These are phyloP conservation scores for Gypsophila paniculata DNA, from an alignment of 179 eudicot genomes.

Conservation along the genomic window DNA sequence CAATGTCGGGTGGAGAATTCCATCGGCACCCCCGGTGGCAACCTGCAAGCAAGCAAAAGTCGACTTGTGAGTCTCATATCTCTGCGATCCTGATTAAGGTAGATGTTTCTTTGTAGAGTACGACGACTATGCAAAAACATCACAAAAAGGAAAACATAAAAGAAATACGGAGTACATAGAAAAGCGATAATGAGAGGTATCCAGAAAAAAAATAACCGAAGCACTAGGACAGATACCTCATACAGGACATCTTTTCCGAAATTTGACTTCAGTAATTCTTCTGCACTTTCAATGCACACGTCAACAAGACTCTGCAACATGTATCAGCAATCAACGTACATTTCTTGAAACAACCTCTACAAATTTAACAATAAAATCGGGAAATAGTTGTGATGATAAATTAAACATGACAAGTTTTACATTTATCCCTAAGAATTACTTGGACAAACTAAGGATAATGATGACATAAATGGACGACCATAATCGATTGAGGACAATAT, in stretches of 20 bases:
- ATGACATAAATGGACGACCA: too few species aligned
- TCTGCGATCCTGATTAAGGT: background rate
- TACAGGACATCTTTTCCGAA: conserved; percentile 79
- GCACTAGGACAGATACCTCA: conserved; percentile 51
- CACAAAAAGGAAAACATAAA: background rate
- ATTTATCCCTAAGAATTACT: too few species aligned
- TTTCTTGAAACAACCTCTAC: background rate
- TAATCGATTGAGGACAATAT: too few species aligned
- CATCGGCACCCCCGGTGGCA: conserved; percentile 74
- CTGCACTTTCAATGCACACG: conserved; percentile 65
- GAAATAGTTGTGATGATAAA: too few species aligned
- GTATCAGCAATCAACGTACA: background rate
- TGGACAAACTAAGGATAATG: too few species aligned
- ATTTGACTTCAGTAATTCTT: conserved; percentile 65
- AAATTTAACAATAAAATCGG: background rate
- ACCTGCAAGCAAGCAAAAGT: conserved; percentile 41
- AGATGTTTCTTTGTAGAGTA: background rate
- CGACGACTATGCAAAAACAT: background rate
- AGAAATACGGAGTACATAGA: background rate
- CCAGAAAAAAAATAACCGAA: background rate
- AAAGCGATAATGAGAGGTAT: background rate
- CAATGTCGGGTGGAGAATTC: conserved; percentile 64
- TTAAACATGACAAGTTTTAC: too few species aligned
- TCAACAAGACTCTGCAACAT: conserved; percentile 70
- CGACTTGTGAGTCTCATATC: background rate